Evolutionary conservation across 2,329 filamentous ascomycete genomes (phyloP), one percentile per base, ranked within the genome.

Genomic region (Thielaviopsis punctulata): DNA sequence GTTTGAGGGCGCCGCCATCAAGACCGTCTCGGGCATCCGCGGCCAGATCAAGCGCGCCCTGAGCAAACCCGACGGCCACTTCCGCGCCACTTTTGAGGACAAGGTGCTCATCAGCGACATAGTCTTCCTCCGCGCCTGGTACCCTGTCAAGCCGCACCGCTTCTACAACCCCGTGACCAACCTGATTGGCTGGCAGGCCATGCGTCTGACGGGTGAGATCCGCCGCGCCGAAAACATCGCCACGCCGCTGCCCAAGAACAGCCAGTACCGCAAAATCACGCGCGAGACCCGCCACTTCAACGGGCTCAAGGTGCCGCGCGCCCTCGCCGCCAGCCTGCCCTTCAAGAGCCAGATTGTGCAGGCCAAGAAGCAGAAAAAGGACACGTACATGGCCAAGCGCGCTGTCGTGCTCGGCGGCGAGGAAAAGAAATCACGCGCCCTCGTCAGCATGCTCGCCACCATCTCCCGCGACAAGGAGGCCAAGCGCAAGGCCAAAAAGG

Each of bases 161-260:
- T 98, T 95, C 76, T 95, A 95, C 73, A 95, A 96, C 67, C 86
- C 88, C 1, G 89, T 93, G 52, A 92, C 87, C 55, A 95, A 98
- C 67, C 77, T 96, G 39, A 75, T 96, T 55, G 86, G 85, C 56
- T 96, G 92, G 92, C 78, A 84, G 62, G 80, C 82, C 52, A 98
- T 98, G 92, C 84, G 92, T 22, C 73, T 95, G 39, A 96, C 92
- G 0, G 92, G 92, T 54, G 80, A 95, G 69, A 84, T 98, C 58
- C 86, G 92, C 43, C 80, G 80, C 45, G 85, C 81, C 50, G 69
- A 87, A 65, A 76, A 75, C 56, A 71, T 96, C 45, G 69, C 82
- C 6, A 90, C 88, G 1, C 92, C 92, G 0, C 73, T 82, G 61
- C 75, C 82, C 60, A 84, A 83, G 65, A 90, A 98, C 71, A 89